phyloP scores from a whole-genome alignment of 495 filamentous ascomycete species.

The Aspergillus haitiensis region DNA sequence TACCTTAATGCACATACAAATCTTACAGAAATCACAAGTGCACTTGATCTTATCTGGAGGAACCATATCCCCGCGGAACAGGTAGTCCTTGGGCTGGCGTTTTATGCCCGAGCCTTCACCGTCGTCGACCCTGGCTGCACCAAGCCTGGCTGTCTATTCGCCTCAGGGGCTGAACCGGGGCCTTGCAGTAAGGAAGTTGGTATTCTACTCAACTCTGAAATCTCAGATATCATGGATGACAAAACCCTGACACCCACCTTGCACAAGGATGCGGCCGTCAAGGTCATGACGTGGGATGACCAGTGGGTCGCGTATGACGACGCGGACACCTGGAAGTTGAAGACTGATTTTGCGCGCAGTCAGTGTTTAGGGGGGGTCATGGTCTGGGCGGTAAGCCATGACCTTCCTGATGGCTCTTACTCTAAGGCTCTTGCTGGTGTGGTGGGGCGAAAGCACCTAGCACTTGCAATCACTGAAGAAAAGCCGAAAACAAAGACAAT shows the following conservation, averaged over 20 bases:
- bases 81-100: constrained; percentile 42
- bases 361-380: no score
- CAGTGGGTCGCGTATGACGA: constrained; percentile 37
- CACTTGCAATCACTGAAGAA: no score
- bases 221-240: constrained; percentile 21
- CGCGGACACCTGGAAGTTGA: no score
- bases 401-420: no score
- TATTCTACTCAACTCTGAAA: constrained; percentile 26
- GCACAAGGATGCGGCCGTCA: constrained; percentile 25
- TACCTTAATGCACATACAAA: constrained; percentile 36
- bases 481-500: no score
- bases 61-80: constrained; percentile 33
- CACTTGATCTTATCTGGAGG: constrained; percentile 42
- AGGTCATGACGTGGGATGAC: constrained; percentile 38
- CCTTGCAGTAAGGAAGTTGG: constrained; percentile 32
- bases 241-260: constrained; percentile 13
- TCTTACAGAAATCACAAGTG: constrained; percentile 38
- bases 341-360: no score
- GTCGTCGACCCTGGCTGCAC: constrained; percentile 34
- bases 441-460: no score
- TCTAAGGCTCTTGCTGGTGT: no score
- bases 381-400: no score
- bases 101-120: constrained; percentile 42
- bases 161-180: constrained; percentile 24
- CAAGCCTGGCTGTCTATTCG: constrained; percentile 29